Evolutionary conservation across 2,329 filamentous ascomycete species (phyloP).

Genomic region (Tolypocladium amazonense): DNA sequence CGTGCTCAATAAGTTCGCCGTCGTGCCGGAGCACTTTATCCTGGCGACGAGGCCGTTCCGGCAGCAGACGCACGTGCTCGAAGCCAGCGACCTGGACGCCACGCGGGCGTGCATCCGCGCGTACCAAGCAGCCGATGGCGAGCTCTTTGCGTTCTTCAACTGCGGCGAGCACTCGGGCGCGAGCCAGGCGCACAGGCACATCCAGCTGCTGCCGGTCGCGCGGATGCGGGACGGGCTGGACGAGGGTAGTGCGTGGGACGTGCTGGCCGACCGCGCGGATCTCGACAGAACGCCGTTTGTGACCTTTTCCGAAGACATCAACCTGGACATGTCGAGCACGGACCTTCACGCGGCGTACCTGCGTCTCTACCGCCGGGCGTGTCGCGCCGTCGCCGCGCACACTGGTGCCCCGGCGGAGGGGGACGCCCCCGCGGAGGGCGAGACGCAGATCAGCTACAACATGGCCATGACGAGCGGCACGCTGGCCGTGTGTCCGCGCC

Average conservation of each 20-base stretch:
- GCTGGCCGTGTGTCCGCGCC: conserved; percentile 44
- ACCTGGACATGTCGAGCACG: conserved; percentile 18
- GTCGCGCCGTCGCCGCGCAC: conserved; percentile 22
- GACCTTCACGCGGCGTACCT: conserved; percentile 34
- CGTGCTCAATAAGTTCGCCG: conserved; percentile 65
- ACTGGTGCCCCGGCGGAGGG: conserved; percentile 4
- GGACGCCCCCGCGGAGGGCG: conserved; percentile 20
- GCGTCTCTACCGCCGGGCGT: conserved; percentile 34
- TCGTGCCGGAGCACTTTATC: conserved; percentile 63
- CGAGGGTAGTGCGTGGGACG: conserved; percentile 27
- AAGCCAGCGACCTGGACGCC: conserved; percentile 47
- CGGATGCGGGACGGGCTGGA: conserved; percentile 46
- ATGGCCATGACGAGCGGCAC: conserved; percentile 44
- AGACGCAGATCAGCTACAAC: conserved; percentile 52
- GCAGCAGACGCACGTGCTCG: conserved; percentile 54
- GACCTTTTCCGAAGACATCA: conserved; percentile 30
- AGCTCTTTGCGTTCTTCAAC: conserved; percentile 60
- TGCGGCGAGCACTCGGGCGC: conserved; percentile 58
- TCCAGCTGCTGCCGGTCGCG: conserved; percentile 59
- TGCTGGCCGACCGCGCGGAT: conserved; percentile 33
- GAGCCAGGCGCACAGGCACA: conserved; percentile 60
- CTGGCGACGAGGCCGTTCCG: conserved; percentile 54
- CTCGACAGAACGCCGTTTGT: conserved; percentile 27
- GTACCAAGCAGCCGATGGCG: conserved; percentile 27
- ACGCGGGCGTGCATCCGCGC: conserved; percentile 51